Percentiles rank a stretch among this genome's conserved stretches.
These are phyloP conservation scores for Cryptosporidium ryanae DNA, from an alignment of 169 alveolate species.

Conservation along the genomic window DNA sequence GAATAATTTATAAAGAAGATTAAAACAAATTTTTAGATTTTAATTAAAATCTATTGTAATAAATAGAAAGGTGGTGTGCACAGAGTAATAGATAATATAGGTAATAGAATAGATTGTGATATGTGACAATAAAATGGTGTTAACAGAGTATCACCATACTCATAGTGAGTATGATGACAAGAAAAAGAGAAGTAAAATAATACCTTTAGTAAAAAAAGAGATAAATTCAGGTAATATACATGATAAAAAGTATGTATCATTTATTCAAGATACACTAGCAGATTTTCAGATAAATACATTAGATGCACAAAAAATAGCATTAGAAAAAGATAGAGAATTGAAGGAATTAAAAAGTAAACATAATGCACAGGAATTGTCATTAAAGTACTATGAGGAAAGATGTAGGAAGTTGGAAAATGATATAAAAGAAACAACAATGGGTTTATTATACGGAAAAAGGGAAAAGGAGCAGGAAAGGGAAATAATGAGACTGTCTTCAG, in stretches of 20 bases:
- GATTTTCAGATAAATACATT: constrained; percentile 56
- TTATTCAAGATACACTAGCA: constrained; percentile 54
- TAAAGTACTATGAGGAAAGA: constrained; percentile 49
- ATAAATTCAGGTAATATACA: constrained; percentile 3
- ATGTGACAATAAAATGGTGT: too few species aligned
- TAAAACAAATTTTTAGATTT: neutral
- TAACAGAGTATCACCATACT: too few species aligned
- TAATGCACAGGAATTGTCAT: neutral
- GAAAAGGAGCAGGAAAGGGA: constrained; percentile 67
- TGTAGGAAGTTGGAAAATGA: constrained; percentile 62
- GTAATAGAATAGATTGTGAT: too few species aligned
- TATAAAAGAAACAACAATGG: constrained; percentile 51
- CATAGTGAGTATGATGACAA: constrained; percentile 6
- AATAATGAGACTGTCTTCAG: constrained; percentile 21
- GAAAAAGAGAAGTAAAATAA: constrained; percentile 20
- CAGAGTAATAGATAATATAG: too few species aligned
- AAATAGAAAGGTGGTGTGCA: neutral
- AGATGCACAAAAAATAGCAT: constrained; percentile 69
- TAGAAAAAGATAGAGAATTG: constrained; percentile 64
- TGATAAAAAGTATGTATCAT: constrained; percentile 6
- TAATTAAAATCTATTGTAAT: neutral
- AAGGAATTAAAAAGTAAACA: constrained; percentile 26
- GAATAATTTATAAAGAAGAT: neutral
- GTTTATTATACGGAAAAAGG: constrained; percentile 37
- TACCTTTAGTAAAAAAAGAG: constrained; percentile 24